Conservation (phyloP, 106 monocot genomes). For the Hemerocallis citrina region DNA sequence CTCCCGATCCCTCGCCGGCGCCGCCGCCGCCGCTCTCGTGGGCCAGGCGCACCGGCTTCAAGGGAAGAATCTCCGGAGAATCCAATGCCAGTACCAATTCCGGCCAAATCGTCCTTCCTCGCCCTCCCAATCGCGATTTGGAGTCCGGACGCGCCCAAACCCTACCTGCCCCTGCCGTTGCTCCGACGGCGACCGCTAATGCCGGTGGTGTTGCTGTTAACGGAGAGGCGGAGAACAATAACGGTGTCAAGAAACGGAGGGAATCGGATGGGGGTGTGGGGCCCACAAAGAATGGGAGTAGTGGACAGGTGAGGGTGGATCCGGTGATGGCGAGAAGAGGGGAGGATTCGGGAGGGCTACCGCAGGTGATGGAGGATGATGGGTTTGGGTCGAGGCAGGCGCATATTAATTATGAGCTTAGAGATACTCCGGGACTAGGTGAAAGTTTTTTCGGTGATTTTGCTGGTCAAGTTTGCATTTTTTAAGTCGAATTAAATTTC, state of each 20-base stretch:
- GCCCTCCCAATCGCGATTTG: constrained; percentile 37
- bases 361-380: constrained; percentile 44
- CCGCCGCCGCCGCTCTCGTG: constrained; percentile 52
- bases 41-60: constrained; percentile 86
- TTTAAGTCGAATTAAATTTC: too few species aligned
- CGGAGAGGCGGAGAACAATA: constrained; percentile 3
- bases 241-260: constrained; percentile 29
- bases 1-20: background rate
- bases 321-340: constrained; percentile 11
- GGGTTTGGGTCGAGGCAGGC: constrained; percentile 27
- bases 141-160: constrained; percentile 37
- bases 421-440: constrained; percentile 91
- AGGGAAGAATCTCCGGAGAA: constrained; percentile 45
- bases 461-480: background rate
- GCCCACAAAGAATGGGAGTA: constrained; percentile 8
- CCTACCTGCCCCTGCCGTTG: constrained; percentile 25
- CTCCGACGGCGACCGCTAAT: background rate
- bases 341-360: constrained; percentile 17
- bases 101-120: constrained; percentile 44
- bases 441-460: constrained; percentile 9
- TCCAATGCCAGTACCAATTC: constrained; percentile 32
- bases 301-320: constrained; percentile 23
- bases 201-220: constrained; percentile 12
- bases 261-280: constrained; percentile 25
- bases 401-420: constrained; percentile 85